A percentile compares a stretch with the other conserved stretches of the same genome.
Evolutionary conservation across 1,284 basidiomycete species (phyloP).

Genomic region (Sanghuangporus sanghuang): DNA sequence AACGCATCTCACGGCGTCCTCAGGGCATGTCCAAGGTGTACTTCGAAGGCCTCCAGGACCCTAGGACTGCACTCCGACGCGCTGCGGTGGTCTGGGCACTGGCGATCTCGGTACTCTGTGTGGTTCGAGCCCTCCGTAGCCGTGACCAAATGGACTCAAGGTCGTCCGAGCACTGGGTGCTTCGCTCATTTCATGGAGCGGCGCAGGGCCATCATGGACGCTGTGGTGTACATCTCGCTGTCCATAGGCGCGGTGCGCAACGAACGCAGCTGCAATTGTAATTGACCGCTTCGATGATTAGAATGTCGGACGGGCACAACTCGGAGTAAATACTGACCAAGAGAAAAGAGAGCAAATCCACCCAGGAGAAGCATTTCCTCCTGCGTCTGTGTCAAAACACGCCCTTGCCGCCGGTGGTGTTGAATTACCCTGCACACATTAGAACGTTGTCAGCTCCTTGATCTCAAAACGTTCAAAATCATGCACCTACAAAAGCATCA

Average conservation of each 20-base stretch:
- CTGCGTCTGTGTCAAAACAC: slow-evolving; percentile 57
- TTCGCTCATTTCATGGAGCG: not conserved
- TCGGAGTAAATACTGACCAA: slow-evolving; percentile 47
- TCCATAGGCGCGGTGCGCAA: slow-evolving; percentile 18
- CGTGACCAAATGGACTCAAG: slow-evolving; percentile 1
- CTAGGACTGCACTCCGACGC: slow-evolving; percentile 6
- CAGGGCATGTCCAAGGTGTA: slow-evolving; percentile 48
- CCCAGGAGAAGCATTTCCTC: slow-evolving; percentile 67
- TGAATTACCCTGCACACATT: slow-evolving; percentile 45
- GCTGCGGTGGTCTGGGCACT: not conserved
- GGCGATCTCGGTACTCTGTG: not conserved
- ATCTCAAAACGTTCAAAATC: not conserved
- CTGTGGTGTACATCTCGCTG: not conserved
- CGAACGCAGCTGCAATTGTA: slow-evolving; percentile 15
- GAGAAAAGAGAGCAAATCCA: slow-evolving; percentile 65
- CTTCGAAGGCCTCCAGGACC: not conserved
- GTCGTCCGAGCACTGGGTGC: not conserved
- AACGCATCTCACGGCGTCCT: slow-evolving; percentile 58
- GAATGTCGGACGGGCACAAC: not conserved
- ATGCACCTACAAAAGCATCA: slow-evolving; percentile 56
- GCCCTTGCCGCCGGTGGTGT: slow-evolving; percentile 54
- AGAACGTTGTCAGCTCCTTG: slow-evolving; percentile 12
- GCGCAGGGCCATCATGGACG: not conserved
- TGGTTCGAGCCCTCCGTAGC: not conserved
- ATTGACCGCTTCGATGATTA: slow-evolving; percentile 2